Base-by-base conservation (phyloP, 73 alveolate species). In the Uronychia binucleata region DNA sequence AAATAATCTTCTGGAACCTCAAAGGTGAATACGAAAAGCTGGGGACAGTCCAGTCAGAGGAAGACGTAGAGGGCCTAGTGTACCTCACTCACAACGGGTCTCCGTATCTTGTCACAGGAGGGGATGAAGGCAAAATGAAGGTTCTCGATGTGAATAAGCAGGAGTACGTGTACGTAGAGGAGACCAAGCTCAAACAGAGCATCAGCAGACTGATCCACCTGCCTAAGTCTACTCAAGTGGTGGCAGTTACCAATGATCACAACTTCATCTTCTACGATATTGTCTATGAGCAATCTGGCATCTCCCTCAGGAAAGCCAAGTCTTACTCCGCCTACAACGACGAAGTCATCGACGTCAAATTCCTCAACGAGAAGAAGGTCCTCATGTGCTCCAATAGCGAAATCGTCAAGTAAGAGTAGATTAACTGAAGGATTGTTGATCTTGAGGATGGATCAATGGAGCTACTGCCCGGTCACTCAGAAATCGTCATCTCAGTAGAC, bases 381-480 rank as follows among this genome's bases (percentile, higher is more conserved):
- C 90, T 91, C 28, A 84, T 95, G 89, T 88, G 97, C 78, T 91
- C 97, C 13, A 95, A 95, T 79, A 92, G 87, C 85, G 96, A 95
- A 86, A 74, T 91, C 25, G 76, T 93, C 33, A 95, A 95, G 80
- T 46, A 46, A 46, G 5, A 46, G 67, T 5, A 46, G 5, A 5
- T 46, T 46, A 46, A 46, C 67, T 46, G 5, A 11, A 46, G 67
- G 19, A 76, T 92, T 1, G 90, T 88, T 77, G 91, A 95, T 86
- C 78, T 93, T n/a, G 83, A 93, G 75, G 85, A 81, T 26, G 95
- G 94, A 74, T 32, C 74, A 57, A 78, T 84, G 11, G 77, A 91
- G 77, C 46, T 88, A 75, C 82, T 77, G 58, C 94, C 92, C 79
- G 99, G 99, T n/a, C 99, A 98, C 87, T 77, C 96, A 14, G 99